These are phyloP conservation scores for Jacaranda copaia DNA, from an alignment of 257 asterid species.

Conservation along the genomic window DNA sequence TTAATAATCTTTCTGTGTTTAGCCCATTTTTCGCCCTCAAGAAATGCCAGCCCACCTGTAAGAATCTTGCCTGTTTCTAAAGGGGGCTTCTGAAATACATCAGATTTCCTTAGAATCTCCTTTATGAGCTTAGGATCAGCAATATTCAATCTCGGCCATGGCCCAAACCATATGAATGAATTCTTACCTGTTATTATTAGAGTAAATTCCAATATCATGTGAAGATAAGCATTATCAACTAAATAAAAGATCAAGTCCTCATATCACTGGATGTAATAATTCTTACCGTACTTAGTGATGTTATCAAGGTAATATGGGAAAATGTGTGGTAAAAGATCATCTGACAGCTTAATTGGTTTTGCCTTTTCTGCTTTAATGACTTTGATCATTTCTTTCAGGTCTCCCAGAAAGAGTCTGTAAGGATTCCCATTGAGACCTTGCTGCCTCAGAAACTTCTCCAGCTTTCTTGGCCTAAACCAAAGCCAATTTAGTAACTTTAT, in stretches of 20 bases:
- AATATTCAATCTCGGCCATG: conserved; percentile 27
- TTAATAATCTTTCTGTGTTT: conserved; percentile 37
- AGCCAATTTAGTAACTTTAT: conserved; percentile 31
- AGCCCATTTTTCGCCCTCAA: conserved; percentile 40
- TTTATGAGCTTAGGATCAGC: conserved; percentile 26
- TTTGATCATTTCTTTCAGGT: conserved; percentile 30
- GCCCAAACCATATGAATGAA: conserved; percentile 42
- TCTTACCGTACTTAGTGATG: conserved; percentile 33
- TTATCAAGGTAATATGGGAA: background rate
- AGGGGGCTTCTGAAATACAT: conserved; percentile 26
- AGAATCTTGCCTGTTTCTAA: background rate
- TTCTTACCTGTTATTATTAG: conserved; percentile 13
- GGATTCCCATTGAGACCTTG: conserved; percentile 43
- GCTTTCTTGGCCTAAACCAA: conserved; percentile 44
- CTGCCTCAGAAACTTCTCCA: conserved; percentile 38
- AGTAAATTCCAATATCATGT: background rate
- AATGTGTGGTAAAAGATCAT: conserved; percentile 32
- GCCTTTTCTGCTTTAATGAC: conserved; percentile 23
- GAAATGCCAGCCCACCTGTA: conserved; percentile 25
- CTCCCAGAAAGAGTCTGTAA: conserved; percentile 37
- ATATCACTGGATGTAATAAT: too few species aligned
- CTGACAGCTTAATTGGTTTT: conserved; percentile 34
- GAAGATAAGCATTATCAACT: background rate
- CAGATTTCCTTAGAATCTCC: conserved; percentile 25
- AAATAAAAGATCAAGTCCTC: background rate